Evolutionary conservation across 345 rosid species (phyloP), one percentile per base, ranked within the genome.

Genomic region (Lumnitzera littorea): DNA sequence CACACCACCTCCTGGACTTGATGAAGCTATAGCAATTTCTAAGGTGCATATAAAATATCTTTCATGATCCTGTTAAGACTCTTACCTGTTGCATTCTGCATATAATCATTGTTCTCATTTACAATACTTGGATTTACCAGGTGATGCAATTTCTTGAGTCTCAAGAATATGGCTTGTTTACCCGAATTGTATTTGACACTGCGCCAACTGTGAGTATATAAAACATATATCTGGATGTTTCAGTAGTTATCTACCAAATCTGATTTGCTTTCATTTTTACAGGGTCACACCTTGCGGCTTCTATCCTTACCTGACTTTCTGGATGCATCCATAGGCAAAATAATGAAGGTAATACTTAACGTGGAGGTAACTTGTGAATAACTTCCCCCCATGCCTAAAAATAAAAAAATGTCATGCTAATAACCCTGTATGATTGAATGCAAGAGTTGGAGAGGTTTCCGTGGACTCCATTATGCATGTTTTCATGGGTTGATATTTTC

Each of bases 1-100:
- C 68, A 81, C 97, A 17, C 99, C 99, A n/a, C 99, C 99, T 73
- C 99, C 97, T 61, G 97, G 99, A 62, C 74, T 94, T 68, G 96
- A 94, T 83, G 99, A 94, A 88, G 97, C 97, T 51, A 83, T 94
- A 67, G 99, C 99, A 63, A 94, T 94, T 76, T 83, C 99, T 59
- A 94, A 90, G 80, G 97, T 90, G 61, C 9, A 46, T 62, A 12
- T 60, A 56, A 17, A 55, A 23, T 67, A 6, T 70, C 52, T 52
- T 67, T 51, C 58, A 50, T 67, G 23, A 36, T 67, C 31, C 55
- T 52, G 24, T 20, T 55, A 24, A 24, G 15, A 5, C 11, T 9
- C 11, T 36, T 36, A 7, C 11, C 43, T 36, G 43, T 36, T 36
- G 11, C 1, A 36, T 36, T 9, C 43, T 36, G 43, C 43, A 36